These are phyloP conservation scores for Berberis thunbergii DNA, from an alignment of 164 flowering plant species.

Conservation along the genomic window DNA sequence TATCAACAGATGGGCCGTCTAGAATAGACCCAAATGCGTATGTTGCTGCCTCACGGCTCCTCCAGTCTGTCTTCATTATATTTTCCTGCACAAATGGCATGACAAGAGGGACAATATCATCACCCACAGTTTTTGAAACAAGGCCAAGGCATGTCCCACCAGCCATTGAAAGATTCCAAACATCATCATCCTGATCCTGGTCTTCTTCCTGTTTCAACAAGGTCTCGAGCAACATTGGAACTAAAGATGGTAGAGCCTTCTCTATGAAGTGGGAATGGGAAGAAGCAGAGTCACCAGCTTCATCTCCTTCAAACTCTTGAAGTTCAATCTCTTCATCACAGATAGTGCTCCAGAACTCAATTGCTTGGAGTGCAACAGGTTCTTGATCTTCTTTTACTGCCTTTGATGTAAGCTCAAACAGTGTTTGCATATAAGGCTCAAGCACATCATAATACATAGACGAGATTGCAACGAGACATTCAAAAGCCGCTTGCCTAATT, in stretches of 20 bases:
- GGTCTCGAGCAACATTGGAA: conserved; percentile 73
- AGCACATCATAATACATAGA: conserved; percentile 69
- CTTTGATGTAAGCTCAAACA: conserved; percentile 62
- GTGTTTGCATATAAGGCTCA: conserved; percentile 62
- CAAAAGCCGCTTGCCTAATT: conserved; percentile 74
- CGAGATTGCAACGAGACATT: conserved; percentile 73
- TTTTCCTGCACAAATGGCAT: conserved; percentile 72
- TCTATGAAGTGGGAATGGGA: conserved; percentile 51
- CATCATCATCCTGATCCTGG: conserved; percentile 68
- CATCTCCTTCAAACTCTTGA: conserved; percentile 42
- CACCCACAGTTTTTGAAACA: conserved; percentile 73
- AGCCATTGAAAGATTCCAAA: conserved; percentile 85
- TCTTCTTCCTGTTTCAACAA: conserved; percentile 77
- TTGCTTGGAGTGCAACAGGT: conserved; percentile 72
- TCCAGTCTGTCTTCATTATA: conserved; percentile 63
- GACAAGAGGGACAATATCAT: conserved; percentile 60
- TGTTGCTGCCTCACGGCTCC: conserved; percentile 68
- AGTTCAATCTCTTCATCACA: conserved; percentile 79
- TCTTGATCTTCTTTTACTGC: conserved; percentile 71
- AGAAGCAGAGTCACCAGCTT: conserved; percentile 35
- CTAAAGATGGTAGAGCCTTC: conserved; percentile 56
- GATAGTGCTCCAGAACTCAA: conserved; percentile 84
- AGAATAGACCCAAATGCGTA: conserved; percentile 79
- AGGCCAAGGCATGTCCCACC: conserved; percentile 82
- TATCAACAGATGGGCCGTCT: conserved; percentile 65